Conservation (phyloP, 257 asterid genomes). For the Plectranthus barbatus region DNA sequence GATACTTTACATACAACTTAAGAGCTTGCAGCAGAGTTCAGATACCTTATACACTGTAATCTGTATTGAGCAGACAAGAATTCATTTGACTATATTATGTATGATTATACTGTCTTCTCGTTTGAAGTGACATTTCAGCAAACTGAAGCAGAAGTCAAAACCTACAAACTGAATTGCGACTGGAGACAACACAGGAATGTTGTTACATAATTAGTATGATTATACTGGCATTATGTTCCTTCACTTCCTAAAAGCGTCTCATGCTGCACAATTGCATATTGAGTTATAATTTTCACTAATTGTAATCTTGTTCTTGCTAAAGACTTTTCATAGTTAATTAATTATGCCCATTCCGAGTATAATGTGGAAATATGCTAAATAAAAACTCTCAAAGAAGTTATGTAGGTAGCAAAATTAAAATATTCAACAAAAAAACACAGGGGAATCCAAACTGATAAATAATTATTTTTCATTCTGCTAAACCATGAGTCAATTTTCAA, state of each 20-base stretch:
- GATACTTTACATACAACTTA: background rate
- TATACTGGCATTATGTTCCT: background rate
- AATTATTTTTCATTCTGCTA: background rate
- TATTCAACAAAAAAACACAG: background rate
- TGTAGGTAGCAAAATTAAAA: background rate
- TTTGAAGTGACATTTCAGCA: slow-evolving; percentile 1
- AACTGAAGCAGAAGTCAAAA: background rate
- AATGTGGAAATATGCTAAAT: background rate
- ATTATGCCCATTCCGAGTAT: background rate
- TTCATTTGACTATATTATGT: background rate
- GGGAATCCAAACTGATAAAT: background rate
- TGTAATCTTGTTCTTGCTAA: background rate
- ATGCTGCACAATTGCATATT: background rate
- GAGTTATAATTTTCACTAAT: background rate
- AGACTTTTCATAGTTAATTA: background rate
- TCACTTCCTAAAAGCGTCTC: background rate
- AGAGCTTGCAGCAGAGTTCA: slow-evolving; percentile 2
- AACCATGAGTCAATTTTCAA: background rate
- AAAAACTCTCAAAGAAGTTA: background rate
- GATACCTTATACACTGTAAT: background rate
- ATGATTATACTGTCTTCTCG: background rate
- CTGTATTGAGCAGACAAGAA: background rate
- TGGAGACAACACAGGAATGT: background rate
- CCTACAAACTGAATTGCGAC: background rate
- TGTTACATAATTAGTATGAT: background rate